These are phyloP conservation scores for Carpinus viminea DNA, from an alignment of 306 rosid genomes.

Conservation along the genomic window DNA sequence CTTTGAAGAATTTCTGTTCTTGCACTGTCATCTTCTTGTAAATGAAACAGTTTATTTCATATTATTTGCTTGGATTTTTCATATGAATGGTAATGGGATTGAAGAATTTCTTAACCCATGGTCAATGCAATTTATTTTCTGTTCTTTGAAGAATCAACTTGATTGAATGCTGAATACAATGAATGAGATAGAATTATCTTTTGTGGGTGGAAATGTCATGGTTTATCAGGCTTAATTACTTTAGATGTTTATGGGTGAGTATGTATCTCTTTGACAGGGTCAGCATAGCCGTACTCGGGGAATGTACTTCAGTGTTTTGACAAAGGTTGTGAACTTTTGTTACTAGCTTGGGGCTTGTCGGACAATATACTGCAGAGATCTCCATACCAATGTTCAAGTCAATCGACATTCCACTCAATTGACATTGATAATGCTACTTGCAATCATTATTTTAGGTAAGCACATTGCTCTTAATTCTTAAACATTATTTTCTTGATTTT, in stretches of 20 bases:
- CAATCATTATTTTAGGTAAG: conserved; percentile 32
- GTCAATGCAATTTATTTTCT: no score
- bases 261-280: conserved; percentile 1
- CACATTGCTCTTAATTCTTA: neutral
- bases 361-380: conserved; percentile 31
- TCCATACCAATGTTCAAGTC: conserved; percentile 5
- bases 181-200: neutral
- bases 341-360: conserved; percentile 28
- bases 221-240: neutral
- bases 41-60: no score
- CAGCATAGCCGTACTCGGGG: neutral
- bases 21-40: no score
- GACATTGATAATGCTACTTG: conserved; percentile 17
- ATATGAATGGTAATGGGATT: no score
- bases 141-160: no score
- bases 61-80: no score
- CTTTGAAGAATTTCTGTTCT: no score
- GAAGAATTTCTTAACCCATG: no score
- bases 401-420: conserved; percentile 16
- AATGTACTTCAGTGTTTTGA: neutral
- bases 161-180: neutral
- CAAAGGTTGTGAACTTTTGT: conserved; percentile 19
- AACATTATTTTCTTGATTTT: neutral
- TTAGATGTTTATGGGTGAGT: neutral
- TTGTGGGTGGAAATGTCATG: neutral